Conservation (phyloP, 208 protist species). For the Trypanosoma brucei region DNA sequence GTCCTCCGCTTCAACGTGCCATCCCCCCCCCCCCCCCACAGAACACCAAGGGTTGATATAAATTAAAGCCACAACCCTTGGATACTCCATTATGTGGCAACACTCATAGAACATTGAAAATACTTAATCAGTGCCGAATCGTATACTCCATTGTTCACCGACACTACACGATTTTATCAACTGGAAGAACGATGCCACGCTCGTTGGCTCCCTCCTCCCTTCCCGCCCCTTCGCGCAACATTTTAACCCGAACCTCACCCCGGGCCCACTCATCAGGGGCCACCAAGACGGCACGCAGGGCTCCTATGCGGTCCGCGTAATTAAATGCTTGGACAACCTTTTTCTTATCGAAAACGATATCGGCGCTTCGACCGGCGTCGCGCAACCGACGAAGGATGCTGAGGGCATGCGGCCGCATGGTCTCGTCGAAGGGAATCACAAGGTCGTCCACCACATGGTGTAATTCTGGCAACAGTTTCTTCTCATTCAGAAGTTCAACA, state of each 20-base stretch:
- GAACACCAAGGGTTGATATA: no score
- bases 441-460: constrained; percentile 77
- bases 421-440: constrained; percentile 91
- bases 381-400: constrained; percentile 73
- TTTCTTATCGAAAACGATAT: constrained; percentile 92
- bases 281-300: constrained; percentile 84
- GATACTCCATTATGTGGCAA: no score
- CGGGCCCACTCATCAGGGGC: constrained; percentile 91
- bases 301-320: constrained; percentile 94
- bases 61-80: no score
- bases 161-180: constrained; percentile 39
- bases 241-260: constrained; percentile 89
- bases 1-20: no score
- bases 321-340: constrained; percentile 88
- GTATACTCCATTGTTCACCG: no score
- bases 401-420: constrained; percentile 81
- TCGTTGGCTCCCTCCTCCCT: constrained; percentile 41
- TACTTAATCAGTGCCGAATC: no score
- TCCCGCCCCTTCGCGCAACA: constrained; percentile 73
- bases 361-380: constrained; percentile 67
- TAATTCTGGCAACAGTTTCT: constrained; percentile 69
- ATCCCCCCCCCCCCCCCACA: no score
- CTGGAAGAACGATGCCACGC: constrained; percentile 47
- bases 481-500: constrained; percentile 91
- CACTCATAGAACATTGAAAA: no score